Percentiles rank a stretch among this genome's conserved stretches.
Conservation (phyloP, 2,329 filamentous ascomycete species). For the Blastomyces silverae region DNA sequence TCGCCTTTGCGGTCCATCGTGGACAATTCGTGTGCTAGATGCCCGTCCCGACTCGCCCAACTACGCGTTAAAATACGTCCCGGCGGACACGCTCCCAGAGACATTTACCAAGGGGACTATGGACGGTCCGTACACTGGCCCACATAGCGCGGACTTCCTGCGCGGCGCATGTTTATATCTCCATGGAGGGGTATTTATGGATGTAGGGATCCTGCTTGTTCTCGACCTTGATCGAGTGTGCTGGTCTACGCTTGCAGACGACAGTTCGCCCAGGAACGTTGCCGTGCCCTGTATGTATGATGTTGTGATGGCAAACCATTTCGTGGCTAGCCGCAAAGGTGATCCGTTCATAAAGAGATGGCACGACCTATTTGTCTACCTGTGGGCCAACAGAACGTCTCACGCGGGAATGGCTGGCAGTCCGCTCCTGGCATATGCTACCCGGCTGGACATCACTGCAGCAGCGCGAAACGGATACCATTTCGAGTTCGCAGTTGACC, state of each 20-base stretch:
- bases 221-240: constrained; percentile 40
- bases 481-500: background rate
- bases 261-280: background rate
- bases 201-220: constrained; percentile 41
- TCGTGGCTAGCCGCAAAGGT: constrained; percentile 14
- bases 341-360: constrained; percentile 18
- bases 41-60: background rate
- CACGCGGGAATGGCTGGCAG: constrained; percentile 2
- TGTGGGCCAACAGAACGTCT: constrained; percentile 14
- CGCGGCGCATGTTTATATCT: constrained; percentile 33
- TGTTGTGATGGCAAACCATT: constrained; percentile 22
- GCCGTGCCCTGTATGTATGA: constrained; percentile 29
- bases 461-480: background rate
- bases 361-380: constrained; percentile 18
- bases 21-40: background rate
- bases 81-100: background rate
- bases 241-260: constrained; percentile 10
- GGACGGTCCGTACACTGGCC: background rate
- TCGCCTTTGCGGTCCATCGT: background rate
- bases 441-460: background rate
- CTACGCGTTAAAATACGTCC: background rate
- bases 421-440: background rate
- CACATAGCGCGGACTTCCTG: constrained; percentile 18
- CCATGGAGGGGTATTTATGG: constrained; percentile 43
- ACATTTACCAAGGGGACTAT: background rate